Percentiles rank a stretch among this genome's conserved stretches.
These are phyloP conservation scores for Biscogniauxia marginata DNA, from an alignment of 2,329 filamentous ascomycete species.

Conservation along the genomic window DNA sequence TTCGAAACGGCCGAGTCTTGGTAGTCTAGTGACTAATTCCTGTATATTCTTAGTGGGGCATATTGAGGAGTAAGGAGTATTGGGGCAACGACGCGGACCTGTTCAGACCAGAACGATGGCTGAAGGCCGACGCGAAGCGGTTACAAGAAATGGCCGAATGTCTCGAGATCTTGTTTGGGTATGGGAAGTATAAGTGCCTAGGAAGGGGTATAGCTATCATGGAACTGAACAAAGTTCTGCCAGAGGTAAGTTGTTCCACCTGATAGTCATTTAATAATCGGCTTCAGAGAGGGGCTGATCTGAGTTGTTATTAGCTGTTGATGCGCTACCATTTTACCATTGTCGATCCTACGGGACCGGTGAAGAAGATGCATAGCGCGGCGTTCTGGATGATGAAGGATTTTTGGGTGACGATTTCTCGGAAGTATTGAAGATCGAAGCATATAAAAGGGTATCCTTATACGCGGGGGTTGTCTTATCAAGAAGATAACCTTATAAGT, in stretches of 20 bases:
- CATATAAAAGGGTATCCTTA: too few species aligned
- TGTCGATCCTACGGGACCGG: constrained; percentile 33
- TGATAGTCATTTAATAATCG: not conserved
- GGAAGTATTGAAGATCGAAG: not conserved
- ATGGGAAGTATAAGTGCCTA: constrained; percentile 13
- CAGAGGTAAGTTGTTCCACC: constrained; percentile 8
- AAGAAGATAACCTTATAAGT: too few species aligned
- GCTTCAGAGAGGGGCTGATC: not conserved
- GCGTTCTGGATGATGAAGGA: constrained; percentile 37
- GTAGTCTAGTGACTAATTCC: not conserved
- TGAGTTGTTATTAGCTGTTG: constrained; percentile 26
- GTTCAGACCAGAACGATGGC: constrained; percentile 13
- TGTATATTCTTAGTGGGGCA: constrained; percentile 4
- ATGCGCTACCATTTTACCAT: constrained; percentile 35
- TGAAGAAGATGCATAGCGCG: constrained; percentile 32
- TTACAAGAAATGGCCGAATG: constrained; percentile 8
- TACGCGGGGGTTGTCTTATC: too few species aligned
- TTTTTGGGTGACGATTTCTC: constrained; percentile 34
- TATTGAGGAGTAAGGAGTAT: constrained; percentile 4
- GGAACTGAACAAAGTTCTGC: constrained; percentile 12
- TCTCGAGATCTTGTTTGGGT: constrained; percentile 14
- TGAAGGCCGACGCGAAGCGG: constrained; percentile 4
- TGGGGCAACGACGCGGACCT: constrained; percentile 11
- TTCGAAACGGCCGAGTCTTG: not conserved
- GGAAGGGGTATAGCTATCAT: constrained; percentile 10